phyloP scores from a whole-genome alignment of 257 asterid species.

The Nicotiana paniculata region DNA sequence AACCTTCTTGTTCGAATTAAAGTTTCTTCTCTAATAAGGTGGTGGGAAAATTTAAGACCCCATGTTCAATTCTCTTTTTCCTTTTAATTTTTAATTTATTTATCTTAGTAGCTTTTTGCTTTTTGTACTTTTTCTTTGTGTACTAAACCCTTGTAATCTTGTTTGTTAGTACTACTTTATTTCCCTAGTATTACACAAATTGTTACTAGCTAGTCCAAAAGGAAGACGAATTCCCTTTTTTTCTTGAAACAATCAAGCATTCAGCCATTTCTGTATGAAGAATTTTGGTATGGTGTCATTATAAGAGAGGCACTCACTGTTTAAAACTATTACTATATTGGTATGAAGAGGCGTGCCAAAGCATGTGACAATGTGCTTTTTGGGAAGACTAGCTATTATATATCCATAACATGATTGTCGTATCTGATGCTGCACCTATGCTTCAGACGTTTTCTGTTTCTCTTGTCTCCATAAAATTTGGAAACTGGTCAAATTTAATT shows the following conservation, averaged over 20 bases:
- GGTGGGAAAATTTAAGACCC: not conserved
- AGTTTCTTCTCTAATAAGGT: not conserved
- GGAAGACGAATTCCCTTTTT: too few relatives aligned
- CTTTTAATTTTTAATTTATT: not conserved
- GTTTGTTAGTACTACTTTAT: not conserved
- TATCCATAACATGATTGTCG: conserved; percentile 2
- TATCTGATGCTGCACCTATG: not conserved
- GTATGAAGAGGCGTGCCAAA: not conserved
- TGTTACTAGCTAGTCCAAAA: not conserved
- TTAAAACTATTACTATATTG: not conserved
- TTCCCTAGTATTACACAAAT: not conserved
- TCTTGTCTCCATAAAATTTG: not conserved
- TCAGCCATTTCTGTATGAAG: not conserved
- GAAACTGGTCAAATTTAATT: too few relatives aligned
- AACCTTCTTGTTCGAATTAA: not conserved
- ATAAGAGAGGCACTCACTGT: not conserved
- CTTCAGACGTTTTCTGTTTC: not conserved
- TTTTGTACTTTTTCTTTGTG: not conserved
- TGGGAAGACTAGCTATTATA: not conserved
- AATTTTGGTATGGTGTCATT: not conserved
- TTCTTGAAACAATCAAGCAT: not conserved
- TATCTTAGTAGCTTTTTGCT: not conserved
- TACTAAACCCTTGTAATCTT: not conserved
- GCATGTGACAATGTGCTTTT: not conserved
- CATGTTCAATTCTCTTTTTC: not conserved